Base-by-base conservation (phyloP, 139 green algal species). In the Closterium sp. region DNA sequence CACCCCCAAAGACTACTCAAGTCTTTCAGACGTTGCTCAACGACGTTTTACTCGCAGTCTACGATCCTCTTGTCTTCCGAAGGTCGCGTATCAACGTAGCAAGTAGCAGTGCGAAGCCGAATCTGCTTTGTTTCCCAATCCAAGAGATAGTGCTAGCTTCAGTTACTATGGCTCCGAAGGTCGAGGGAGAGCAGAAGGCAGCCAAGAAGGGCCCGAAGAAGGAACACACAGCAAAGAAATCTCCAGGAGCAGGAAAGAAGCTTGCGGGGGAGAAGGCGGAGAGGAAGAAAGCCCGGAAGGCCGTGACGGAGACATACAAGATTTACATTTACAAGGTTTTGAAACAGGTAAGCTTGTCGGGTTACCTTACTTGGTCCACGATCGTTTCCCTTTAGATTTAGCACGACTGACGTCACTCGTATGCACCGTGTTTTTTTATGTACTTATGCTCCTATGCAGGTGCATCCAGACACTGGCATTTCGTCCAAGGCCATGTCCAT, bases 261-360 rank as follows among this genome's bases (percentile, higher is more conserved):
- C 93, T 90, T 32, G 94, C 94, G 3, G 92, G 95, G 86, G 94
- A 95, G 92, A 79, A 79, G 34, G 88, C 62, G 31, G 94, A 34
- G 87, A 92, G 88, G 70, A 96, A 95, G 89, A 95, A 95, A 89
- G 31, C 70, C 86, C 92, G 91, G 73, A 97, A 96, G 94, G 91
- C 94, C 30, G 96, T 96, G 95, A 94, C 94, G 28, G 97, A 99
- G 95, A 98, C 97, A 91, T 99, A 98, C 97, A 99, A 99, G 97
- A 98, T 99, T 88, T 99, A 99, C 96, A 99, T 99, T 96, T 99
- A 99, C 97, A 99, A 98, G 96, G 97, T 99, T 79, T 87, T 95
- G 29, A 97, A 97, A 95, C 96, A 97, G 95, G 96, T 97, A 42
- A 87, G 85, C 85, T 87, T 6, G 9, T 5, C 27, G 19, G n/a